A percentile compares a stretch with the other conserved stretches of the same genome.
These are phyloP conservation scores for Stramenopiles sp. DNA, from an alignment of 352 stramenopile species.

Conservation along the genomic window DNA sequence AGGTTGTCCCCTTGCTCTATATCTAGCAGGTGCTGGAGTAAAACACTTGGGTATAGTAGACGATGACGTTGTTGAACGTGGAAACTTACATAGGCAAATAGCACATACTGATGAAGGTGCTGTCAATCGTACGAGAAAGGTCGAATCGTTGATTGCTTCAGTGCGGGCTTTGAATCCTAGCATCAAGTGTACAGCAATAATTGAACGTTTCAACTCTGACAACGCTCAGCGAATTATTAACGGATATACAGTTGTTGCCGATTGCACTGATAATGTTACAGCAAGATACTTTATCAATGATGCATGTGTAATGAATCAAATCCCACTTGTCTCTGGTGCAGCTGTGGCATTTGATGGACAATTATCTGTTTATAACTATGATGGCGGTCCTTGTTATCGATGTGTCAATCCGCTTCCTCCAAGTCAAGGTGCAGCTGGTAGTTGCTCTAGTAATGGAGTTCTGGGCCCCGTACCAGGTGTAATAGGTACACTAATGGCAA, in stretches of 20 bases:
- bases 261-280: slow-evolving; percentile 69
- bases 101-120: slow-evolving; percentile 39
- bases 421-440: slow-evolving; percentile 23
- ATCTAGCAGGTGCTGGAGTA: slow-evolving; percentile 65
- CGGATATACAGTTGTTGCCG: slow-evolving; percentile 52
- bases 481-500: slow-evolving; percentile 59
- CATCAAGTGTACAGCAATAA: slow-evolving; percentile 22
- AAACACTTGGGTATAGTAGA: slow-evolving; percentile 64
- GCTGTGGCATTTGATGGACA: slow-evolving; percentile 77
- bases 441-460: slow-evolving; percentile 74
- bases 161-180: slow-evolving; percentile 37
- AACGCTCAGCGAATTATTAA: slow-evolving; percentile 39
- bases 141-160: slow-evolving; percentile 13
- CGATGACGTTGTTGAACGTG: slow-evolving; percentile 61
- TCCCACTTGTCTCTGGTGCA: slow-evolving; percentile 58
- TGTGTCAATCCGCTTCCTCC: slow-evolving; percentile 65
- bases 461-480: slow-evolving; percentile 64
- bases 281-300: slow-evolving; percentile 84
- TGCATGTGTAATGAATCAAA: slow-evolving; percentile 35
- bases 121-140: slow-evolving; percentile 9
- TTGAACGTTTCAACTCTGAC: slow-evolving; percentile 22
- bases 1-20: slow-evolving; percentile 61
- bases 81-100: slow-evolving; percentile 84
- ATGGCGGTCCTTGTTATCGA: slow-evolving; percentile 46
- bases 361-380: slow-evolving; percentile 66